Conservation (phyloP, 371 early-diverging fungal species). For the Syncephalastrum racemosum region DNA sequence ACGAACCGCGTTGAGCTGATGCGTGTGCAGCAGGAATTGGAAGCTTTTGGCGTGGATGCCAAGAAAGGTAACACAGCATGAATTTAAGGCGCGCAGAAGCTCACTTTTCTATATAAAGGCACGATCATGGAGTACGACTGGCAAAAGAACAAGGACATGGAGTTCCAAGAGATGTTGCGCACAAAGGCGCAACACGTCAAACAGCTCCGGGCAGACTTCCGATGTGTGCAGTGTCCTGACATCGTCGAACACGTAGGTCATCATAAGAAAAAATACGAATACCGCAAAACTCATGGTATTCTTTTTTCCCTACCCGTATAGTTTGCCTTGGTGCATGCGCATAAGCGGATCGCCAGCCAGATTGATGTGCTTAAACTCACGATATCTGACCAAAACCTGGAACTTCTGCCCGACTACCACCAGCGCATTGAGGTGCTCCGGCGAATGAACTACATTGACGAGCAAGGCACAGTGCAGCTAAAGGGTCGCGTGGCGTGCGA, state of each 20-base stretch:
- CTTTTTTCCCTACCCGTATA: conserved; percentile 15
- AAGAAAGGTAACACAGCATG: conserved; percentile 24
- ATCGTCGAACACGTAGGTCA: conserved; percentile 70
- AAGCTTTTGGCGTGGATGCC: conserved; percentile 51
- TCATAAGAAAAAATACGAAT: background rate
- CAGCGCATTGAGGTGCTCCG: conserved; percentile 84
- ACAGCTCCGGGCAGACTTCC: conserved; percentile 50
- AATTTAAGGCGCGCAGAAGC: too few species aligned
- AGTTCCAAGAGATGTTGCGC: conserved; percentile 74
- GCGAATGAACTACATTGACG: conserved; percentile 78
- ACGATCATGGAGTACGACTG: conserved; percentile 62
- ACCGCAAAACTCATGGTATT: conserved; percentile 3
- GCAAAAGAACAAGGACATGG: conserved; percentile 79
- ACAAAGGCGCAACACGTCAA: conserved; percentile 49
- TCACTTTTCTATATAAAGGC: too few species aligned
- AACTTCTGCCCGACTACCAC: conserved; percentile 90
- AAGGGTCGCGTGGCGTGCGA: conserved; percentile 99
- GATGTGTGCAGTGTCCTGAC: conserved; percentile 86
- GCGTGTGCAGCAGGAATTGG: conserved; percentile 51
- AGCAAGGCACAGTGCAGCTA: conserved; percentile 83
- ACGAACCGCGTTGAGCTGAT: conserved; percentile 49
- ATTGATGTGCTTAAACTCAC: conserved; percentile 74
- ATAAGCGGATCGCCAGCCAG: conserved; percentile 64
- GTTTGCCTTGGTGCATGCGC: conserved; percentile 72
- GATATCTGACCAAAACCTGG: conserved; percentile 89